Evolutionary conservation across 768 basidiomycete species (phyloP).

Genomic region (Heimioporus sp.): DNA sequence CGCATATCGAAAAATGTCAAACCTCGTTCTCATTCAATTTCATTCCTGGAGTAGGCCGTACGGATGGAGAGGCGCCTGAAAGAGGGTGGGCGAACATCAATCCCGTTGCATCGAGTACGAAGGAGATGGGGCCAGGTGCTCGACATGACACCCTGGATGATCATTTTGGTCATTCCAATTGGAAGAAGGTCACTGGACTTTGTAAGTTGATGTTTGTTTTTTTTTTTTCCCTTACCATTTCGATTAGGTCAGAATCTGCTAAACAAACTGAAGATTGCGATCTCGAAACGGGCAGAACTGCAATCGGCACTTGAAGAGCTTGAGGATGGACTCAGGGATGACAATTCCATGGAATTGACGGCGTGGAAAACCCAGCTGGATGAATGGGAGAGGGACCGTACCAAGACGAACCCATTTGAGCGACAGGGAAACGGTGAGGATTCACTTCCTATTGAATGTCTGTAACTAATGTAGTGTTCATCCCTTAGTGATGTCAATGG

Average conservation of each 20-base stretch:
- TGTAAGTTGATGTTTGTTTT: no score
- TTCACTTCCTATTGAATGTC: no score
- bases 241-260: neutral
- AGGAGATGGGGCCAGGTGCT: no score
- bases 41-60: conserved; percentile 15
- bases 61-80: conserved; percentile 12
- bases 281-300: neutral
- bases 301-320: neutral
- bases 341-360: conserved; percentile 20
- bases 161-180: neutral
- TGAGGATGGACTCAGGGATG: neutral
- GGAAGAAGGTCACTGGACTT: neutral
- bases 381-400: neutral
- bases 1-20: conserved; percentile 30
- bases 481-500: neutral
- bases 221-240: no score
- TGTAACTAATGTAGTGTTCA: no score
- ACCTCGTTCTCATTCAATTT: conserved; percentile 29
- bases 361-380: conserved; percentile 7
- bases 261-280: neutral
- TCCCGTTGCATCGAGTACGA: no score
- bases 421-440: neutral
- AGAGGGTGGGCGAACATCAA: no score
- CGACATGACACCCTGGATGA: neutral
- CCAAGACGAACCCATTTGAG: neutral